These are phyloP conservation scores for Marasmius oreades DNA, from an alignment of 1,284 basidiomycete species.

Conservation along the genomic window DNA sequence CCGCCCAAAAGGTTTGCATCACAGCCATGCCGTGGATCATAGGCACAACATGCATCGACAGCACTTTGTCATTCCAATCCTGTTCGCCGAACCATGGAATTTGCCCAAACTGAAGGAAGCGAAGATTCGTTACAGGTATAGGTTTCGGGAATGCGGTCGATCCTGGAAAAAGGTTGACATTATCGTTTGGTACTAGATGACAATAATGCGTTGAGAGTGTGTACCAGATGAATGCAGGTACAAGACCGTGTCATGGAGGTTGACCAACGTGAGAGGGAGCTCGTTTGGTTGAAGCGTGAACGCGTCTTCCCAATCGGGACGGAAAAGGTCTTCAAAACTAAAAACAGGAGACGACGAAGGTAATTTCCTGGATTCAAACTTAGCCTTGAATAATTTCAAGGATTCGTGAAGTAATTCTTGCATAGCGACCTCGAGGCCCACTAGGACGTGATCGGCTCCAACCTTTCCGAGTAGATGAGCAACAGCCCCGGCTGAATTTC, in stretches of 20 bases:
- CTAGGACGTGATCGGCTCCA: not conserved
- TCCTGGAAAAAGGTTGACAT: too few species aligned
- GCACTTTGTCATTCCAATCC: slow-evolving; percentile 6
- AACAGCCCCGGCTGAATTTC: not conserved
- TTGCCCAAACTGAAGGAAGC: slow-evolving; percentile 1
- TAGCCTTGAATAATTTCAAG: not conserved
- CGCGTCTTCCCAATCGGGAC: not conserved
- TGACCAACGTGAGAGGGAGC: not conserved
- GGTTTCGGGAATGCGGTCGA: slow-evolving; percentile 20
- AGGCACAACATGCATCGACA: slow-evolving; percentile 9
- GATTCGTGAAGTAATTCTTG: not conserved
- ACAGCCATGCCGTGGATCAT: slow-evolving; percentile 18
- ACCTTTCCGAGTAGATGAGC: not conserved
- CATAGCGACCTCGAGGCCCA: not conserved
- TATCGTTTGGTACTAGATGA: too few species aligned
- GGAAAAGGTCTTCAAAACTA: not conserved
- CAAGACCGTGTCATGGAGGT: not conserved
- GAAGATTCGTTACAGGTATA: slow-evolving; percentile 11
- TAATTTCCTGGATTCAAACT: not conserved
- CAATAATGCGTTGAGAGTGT: not conserved
- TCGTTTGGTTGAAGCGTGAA: not conserved
- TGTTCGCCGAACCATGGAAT: slow-evolving; percentile 9
- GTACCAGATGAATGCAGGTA: slow-evolving; percentile 2
- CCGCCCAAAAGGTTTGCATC: slow-evolving; percentile 5
- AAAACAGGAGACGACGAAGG: not conserved